Evolutionary conservation across 352 stramenopile species (phyloP), one percentile per base, ranked within the genome.

Genomic region (Phytopythium boreale): DNA sequence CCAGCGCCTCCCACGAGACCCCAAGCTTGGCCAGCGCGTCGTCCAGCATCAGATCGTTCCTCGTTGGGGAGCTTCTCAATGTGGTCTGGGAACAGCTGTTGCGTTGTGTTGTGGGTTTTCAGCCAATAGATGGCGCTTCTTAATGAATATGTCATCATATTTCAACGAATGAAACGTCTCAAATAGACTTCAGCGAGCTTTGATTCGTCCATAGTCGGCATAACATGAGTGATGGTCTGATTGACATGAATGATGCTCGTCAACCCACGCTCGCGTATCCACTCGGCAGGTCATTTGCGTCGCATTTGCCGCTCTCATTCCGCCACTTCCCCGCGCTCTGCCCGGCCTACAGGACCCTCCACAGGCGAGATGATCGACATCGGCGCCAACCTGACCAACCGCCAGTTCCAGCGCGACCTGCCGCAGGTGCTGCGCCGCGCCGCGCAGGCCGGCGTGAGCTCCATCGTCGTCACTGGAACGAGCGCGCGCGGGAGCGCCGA

Each of bases 381-480:
- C 39, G 84, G 84, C 36, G 80, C 77, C 19, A 92, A 92, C 64
- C 57, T 92, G 34, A 87, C 77, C 24, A 87, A 73, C 61, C 72
- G 78, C 27, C 78, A 79, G 64, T 92, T 90, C 75, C 79, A 76
- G 26, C 71, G 74, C 11, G 96, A 99, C 75, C 82, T 98, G 14
- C 74, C 89, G 39, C 69, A 83, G 26, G 91, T 99, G 50, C 71
- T 99, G 22, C 75, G 89, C 36, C 85, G 96, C 58, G 86, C 94
- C 0, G 70, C 76, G 15, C 62, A 81, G 4, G 78, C 77, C 10
- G 81, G 87, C 5, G 78, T 98, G 6, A 68, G 86, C 41, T 72
- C 79, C 26, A 87, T 98, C 27, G 71, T 98, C 31, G 66, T 96
- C 52, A 97, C 96, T 12, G 89, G 90, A 67, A 89, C 73, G n/a